Evolutionary conservation across 1,139 yeast genomes (phyloP).

Genomic region (Candida labiduridarum): DNA sequence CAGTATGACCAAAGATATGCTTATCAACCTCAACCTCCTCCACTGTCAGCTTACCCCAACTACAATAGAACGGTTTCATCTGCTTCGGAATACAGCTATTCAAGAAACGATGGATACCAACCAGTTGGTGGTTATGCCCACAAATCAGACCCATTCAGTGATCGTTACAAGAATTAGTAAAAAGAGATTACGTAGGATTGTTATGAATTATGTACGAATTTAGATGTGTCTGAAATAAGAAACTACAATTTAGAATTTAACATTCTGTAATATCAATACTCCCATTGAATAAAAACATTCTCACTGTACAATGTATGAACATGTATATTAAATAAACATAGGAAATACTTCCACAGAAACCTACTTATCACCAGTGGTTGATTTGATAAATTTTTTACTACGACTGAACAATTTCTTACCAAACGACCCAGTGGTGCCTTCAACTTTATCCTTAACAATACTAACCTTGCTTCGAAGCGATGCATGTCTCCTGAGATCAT

Average conservation of each 20-base stretch:
- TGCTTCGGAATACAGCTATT: conserved; percentile 2
- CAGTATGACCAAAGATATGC: conserved; percentile 20
- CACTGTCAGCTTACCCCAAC: conserved; percentile 15
- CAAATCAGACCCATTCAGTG: conserved; percentile 3
- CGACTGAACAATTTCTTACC: conserved; percentile 46
- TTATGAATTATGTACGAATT: not conserved
- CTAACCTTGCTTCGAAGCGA: conserved; percentile 46
- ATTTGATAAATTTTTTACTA: conserved; percentile 41
- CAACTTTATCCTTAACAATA: conserved; percentile 48
- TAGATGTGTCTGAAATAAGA: too few species aligned
- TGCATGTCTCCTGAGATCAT: conserved; percentile 44
- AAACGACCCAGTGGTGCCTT: conserved; percentile 43
- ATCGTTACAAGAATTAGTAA: conserved; percentile 1
- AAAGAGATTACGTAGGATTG: not conserved
- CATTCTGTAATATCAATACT: too few species aligned
- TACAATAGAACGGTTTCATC: conserved; percentile 3
- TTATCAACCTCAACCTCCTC: conserved; percentile 17
- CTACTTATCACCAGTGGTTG: conserved; percentile 17
- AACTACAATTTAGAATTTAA: too few species aligned
- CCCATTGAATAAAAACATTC: not conserved
- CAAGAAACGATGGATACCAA: conserved; percentile 2
- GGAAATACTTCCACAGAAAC: not conserved
- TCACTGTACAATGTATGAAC: too few species aligned
- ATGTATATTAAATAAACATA: too few species aligned
- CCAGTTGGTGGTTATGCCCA: conserved; percentile 2